A percentile compares a stretch with the other conserved stretches of the same genome.
Evolutionary conservation across 768 basidiomycete genomes (phyloP).

Genomic region (Termitomyces sp.): DNA sequence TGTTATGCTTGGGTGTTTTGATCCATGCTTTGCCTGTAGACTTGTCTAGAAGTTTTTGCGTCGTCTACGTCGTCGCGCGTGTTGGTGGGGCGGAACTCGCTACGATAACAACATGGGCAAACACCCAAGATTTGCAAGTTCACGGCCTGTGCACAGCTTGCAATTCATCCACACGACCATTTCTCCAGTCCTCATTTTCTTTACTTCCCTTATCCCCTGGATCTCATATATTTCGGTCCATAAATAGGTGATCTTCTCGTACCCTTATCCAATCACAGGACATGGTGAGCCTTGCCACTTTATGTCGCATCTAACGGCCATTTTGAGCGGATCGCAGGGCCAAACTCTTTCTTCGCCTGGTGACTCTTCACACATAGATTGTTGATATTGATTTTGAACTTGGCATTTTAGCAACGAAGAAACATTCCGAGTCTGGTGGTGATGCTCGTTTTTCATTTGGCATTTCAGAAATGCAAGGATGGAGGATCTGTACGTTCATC

Average conservation of each 20-base stretch:
- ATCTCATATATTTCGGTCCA: conserved; percentile 8
- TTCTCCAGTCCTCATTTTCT: conserved; percentile 9
- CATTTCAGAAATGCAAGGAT: conserved; percentile 97
- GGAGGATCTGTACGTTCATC: conserved; percentile 85
- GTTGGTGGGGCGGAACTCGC: no score
- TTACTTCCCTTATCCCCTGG: conserved; percentile 20
- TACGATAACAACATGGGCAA: conserved; percentile 22
- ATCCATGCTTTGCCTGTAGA: no score
- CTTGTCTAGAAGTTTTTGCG: no score
- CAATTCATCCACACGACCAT: conserved; percentile 32
- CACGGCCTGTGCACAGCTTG: conserved; percentile 20
- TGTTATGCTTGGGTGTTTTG: no score
- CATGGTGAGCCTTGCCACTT: conserved; percentile 23
- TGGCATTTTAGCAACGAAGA: conserved; percentile 61
- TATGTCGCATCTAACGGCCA: conserved; percentile 3
- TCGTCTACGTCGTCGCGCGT: no score
- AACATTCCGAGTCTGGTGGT: conserved; percentile 68
- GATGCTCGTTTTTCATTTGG: conserved; percentile 71
- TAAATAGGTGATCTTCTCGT: conserved; percentile 6
- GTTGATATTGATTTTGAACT: conserved; percentile 9
- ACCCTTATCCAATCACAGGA: conserved; percentile 10
- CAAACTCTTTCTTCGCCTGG: conserved; percentile 84
- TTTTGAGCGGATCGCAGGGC: conserved; percentile 45
- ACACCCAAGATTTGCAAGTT: conserved; percentile 19
- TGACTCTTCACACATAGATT: conserved; percentile 27